phyloP scores from a whole-genome alignment of 441 rosid species.

The Geranium incanum region DNA sequence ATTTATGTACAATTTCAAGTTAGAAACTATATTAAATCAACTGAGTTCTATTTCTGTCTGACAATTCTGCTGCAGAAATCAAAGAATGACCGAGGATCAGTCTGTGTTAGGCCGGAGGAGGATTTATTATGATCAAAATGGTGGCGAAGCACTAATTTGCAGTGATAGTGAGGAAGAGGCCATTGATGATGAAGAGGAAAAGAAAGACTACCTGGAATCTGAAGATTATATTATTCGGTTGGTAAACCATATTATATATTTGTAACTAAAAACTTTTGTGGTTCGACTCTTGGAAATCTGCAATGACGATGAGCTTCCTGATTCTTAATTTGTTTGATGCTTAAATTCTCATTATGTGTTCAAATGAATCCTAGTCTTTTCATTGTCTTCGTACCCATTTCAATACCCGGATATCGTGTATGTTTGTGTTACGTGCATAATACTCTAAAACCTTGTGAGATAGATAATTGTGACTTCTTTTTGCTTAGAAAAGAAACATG shows the following conservation, averaged over 20 bases:
- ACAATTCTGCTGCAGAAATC: slow-evolving; percentile 55
- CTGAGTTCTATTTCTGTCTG: neutral
- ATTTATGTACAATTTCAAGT: neutral
- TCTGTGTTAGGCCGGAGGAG: slow-evolving; percentile 96
- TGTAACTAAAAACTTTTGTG: slow-evolving; percentile 7
- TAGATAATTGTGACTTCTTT: neutral
- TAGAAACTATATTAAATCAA: neutral
- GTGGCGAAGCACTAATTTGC: slow-evolving; percentile 97
- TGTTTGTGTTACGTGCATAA: neutral
- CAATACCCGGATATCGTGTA: neutral
- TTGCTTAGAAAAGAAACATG: neutral
- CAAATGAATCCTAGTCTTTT: neutral
- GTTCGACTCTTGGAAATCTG: neutral
- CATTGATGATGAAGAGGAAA: slow-evolving; percentile 79
- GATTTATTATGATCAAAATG: slow-evolving; percentile 92
- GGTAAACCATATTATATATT: slow-evolving; percentile 33
- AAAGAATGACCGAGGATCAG: slow-evolving; percentile 98
- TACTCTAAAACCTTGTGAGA: neutral
- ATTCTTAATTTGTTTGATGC: neutral
- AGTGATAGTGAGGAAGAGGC: slow-evolving; percentile 97
- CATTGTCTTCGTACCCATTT: neutral
- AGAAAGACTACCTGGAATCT: slow-evolving; percentile 57
- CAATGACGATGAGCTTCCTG: neutral
- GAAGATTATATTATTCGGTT: slow-evolving; percentile 89
- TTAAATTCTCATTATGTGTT: neutral